Conservation (phyloP, 805 yeast genomes). For the Candida suzukii region DNA sequence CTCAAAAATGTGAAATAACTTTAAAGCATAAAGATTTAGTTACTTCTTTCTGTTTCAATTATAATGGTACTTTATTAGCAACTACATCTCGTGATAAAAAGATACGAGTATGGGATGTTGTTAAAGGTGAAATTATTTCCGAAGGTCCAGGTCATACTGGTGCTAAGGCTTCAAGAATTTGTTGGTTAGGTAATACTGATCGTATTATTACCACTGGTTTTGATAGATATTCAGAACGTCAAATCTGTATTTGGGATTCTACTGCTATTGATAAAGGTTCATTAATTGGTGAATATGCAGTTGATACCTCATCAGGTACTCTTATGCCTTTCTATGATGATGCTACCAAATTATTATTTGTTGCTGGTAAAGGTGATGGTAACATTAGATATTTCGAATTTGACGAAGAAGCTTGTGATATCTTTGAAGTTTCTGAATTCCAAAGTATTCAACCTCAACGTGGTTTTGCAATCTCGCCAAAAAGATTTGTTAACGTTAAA, state of each 20-base stretch:
- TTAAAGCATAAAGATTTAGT: conserved; percentile 85
- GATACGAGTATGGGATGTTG: conserved; percentile 86
- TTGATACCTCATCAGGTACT: conserved; percentile 91
- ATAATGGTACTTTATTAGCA: conserved; percentile 80
- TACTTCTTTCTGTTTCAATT: conserved; percentile 87
- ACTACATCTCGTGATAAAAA: conserved; percentile 89
- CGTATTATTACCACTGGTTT: conserved; percentile 92
- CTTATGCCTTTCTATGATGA: conserved; percentile 88
- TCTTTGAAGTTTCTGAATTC: conserved; percentile 81
- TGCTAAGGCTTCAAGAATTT: conserved; percentile 82
- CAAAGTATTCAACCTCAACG: conserved; percentile 90
- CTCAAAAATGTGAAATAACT: conserved; percentile 64
- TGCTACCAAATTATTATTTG: conserved; percentile 67
- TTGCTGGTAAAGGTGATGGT: conserved; percentile 98
- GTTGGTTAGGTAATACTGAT: conserved; percentile 85
- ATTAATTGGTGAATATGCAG: conserved; percentile 77
- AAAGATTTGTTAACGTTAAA: conserved; percentile 65
- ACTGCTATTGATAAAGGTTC: conserved; percentile 71
- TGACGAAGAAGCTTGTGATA: conserved; percentile 57
- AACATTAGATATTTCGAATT: conserved; percentile 91
- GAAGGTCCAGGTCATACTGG: conserved; percentile 92
- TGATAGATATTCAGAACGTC: conserved; percentile 88
- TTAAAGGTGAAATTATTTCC: conserved; percentile 62
- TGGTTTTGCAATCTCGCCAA: conserved; percentile 89
- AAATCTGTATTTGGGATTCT: conserved; percentile 90